Conservation (phyloP, 1,284 basidiomycete genomes). For the Ceratobasidium sp. region DNA sequence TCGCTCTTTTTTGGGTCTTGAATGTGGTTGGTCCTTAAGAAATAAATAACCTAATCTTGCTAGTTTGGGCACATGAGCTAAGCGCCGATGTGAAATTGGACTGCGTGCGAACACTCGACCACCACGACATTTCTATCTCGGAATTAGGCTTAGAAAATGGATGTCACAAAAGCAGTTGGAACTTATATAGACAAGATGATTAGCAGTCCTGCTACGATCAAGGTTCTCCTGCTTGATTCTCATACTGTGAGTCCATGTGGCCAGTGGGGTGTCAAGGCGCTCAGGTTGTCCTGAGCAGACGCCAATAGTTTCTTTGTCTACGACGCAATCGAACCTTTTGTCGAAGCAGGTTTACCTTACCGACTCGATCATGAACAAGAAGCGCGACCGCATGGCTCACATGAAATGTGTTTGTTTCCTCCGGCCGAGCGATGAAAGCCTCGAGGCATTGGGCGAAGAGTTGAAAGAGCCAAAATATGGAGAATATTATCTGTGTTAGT, state of each 20-base stretch:
- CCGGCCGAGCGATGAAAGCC: conserved; percentile 81
- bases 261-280: not conserved
- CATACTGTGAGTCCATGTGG: conserved; percentile 79
- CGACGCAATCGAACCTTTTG: conserved; percentile 95
- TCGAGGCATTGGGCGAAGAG: conserved; percentile 86
- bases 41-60: conserved; percentile 8
- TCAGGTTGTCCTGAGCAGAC: conserved; percentile 68
- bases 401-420: conserved; percentile 98
- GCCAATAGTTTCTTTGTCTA: conserved; percentile 95
- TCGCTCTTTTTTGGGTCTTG: conserved; percentile 24
- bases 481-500: conserved; percentile 98
- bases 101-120: not conserved
- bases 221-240: conserved; percentile 95
- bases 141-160: conserved; percentile 68
- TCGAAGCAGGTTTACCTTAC: conserved; percentile 98
- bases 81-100: conserved; percentile 5
- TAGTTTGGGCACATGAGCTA: not conserved
- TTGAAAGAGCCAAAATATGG: conserved; percentile 92
- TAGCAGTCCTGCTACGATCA: conserved; percentile 89
- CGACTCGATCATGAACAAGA: conserved; percentile 93
- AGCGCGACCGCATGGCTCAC: conserved; percentile 91
- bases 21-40: conserved; percentile 7
- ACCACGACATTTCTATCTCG: not conserved
- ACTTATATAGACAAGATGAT: conserved; percentile 94
- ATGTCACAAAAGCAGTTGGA: conserved; percentile 94